Evolutionary conservation across 2,329 filamentous ascomycete genomes (phyloP).

Genomic region (Trichoderma sp.): DNA sequence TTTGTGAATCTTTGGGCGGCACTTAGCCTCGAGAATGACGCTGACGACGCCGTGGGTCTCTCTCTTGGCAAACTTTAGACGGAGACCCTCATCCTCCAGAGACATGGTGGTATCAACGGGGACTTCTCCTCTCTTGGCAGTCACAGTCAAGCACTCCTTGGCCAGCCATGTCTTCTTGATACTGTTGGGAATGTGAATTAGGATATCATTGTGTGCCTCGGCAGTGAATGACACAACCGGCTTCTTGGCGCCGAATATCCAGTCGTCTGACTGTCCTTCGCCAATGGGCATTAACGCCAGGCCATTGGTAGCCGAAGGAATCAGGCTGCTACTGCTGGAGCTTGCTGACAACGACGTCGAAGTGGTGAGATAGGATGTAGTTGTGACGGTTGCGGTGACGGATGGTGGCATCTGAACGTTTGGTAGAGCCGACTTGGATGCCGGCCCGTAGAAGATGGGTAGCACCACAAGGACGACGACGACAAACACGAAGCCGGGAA

Average conservation of each 20-base stretch:
- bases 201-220: constrained; percentile 50
- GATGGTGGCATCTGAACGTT: constrained; percentile 19
- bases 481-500: constrained; percentile 32
- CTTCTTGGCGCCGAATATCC: constrained; percentile 38
- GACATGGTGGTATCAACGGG: constrained; percentile 52
- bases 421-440: constrained; percentile 11
- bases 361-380: constrained; percentile 22
- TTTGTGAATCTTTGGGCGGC: constrained; percentile 62
- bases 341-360: constrained; percentile 13
- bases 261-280: constrained; percentile 35
- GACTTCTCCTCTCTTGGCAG: constrained; percentile 51
- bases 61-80: constrained; percentile 52
- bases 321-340: constrained; percentile 21
- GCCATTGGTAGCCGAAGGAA: constrained; percentile 24
- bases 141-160: constrained; percentile 57
- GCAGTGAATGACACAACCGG: constrained; percentile 35
- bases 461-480: constrained; percentile 30
- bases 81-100: constrained; percentile 51
- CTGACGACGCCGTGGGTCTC: constrained; percentile 61
- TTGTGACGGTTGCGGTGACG: constrained; percentile 29
- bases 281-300: constrained; percentile 36
- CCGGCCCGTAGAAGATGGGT: constrained; percentile 33
- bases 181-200: constrained; percentile 54
- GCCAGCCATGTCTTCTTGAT: constrained; percentile 57
- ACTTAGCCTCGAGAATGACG: constrained; percentile 59